Evolutionary conservation across 345 rosid genomes (phyloP).

Genomic region (Gossypium raimondii): DNA sequence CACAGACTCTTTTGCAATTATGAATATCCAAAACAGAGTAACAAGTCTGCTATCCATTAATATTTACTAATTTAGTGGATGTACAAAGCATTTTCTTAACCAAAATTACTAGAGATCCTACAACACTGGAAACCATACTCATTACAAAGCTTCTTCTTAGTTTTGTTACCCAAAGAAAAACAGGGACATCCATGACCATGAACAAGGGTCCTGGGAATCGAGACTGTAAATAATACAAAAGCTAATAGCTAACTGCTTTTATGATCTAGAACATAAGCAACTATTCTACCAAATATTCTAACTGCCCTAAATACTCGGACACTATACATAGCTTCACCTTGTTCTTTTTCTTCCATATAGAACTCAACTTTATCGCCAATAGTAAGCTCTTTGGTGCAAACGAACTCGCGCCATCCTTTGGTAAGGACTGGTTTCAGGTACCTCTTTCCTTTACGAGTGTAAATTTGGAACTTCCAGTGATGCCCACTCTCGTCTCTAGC

Average conservation of each 20-base stretch:
- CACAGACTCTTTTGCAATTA: too few species aligned
- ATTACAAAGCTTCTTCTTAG: neutral
- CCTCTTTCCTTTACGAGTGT: neutral
- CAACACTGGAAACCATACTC: neutral
- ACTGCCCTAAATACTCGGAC: neutral
- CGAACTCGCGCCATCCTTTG: slow-evolving; percentile 15
- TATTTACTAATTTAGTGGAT: neutral
- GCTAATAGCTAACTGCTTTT: neutral
- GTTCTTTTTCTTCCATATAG: neutral
- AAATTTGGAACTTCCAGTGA: neutral
- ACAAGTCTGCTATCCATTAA: neutral
- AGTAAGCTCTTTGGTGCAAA: neutral
- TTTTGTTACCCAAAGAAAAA: neutral
- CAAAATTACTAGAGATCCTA: neutral
- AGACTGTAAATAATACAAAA: too few species aligned
- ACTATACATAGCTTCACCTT: neutral
- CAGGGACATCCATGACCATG: neutral
- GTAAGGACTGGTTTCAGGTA: slow-evolving; percentile 14
- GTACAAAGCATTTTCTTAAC: neutral
- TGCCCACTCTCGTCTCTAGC: slow-evolving; percentile 5
- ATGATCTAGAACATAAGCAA: neutral
- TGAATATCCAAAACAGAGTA: too few species aligned
- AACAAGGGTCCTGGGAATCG: neutral
- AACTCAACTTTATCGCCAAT: slow-evolving; percentile 6
- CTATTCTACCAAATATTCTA: slow-evolving; percentile 16